A percentile compares a stretch with the other conserved stretches of the same genome.
Conservation (phyloP, 75 land plant genomes). For the Isoetes taiwanensis region DNA sequence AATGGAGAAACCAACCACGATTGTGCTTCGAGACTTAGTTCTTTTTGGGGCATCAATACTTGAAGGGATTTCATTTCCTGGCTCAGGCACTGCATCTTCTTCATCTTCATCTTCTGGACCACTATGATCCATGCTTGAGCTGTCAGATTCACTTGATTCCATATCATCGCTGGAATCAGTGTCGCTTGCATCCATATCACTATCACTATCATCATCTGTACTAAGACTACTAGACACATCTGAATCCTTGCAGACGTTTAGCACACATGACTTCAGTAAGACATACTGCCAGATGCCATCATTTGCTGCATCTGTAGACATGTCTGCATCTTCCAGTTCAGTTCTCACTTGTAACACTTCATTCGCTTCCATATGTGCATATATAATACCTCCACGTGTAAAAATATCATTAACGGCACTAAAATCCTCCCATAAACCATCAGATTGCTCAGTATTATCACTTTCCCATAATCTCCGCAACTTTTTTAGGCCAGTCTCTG, state of each 20-base stretch:
- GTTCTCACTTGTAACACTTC: constrained; percentile 20
- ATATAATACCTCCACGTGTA: constrained; percentile 24
- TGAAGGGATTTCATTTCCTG: too few relatives aligned
- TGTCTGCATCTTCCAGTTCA: constrained; percentile 25
- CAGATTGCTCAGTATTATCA: constrained; percentile 7
- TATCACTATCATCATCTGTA: constrained; percentile 9
- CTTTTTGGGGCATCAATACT: too few relatives aligned
- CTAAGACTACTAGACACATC: background rate
- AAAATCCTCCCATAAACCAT: constrained; percentile 12
- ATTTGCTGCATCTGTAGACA: constrained; percentile 27
- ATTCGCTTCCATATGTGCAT: constrained; percentile 30
- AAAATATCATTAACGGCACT: constrained; percentile 15
- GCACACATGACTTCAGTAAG: constrained; percentile 14
- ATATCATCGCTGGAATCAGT: constrained; percentile 16
- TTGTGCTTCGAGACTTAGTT: too few relatives aligned
- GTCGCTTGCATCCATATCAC: constrained; percentile 23
- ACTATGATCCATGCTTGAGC: constrained; percentile 8
- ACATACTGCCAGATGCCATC: constrained; percentile 31
- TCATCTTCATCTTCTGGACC: constrained; percentile 7
- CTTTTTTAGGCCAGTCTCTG: constrained; percentile 13
- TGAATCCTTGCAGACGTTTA: background rate
- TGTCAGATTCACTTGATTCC: constrained; percentile 24
- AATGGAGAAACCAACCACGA: too few relatives aligned
- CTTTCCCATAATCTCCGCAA: constrained; percentile 26
- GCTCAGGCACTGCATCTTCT: too few relatives aligned